phyloP scores from a whole-genome alignment of 768 basidiomycete species.

The Lentinula aciculospora region DNA sequence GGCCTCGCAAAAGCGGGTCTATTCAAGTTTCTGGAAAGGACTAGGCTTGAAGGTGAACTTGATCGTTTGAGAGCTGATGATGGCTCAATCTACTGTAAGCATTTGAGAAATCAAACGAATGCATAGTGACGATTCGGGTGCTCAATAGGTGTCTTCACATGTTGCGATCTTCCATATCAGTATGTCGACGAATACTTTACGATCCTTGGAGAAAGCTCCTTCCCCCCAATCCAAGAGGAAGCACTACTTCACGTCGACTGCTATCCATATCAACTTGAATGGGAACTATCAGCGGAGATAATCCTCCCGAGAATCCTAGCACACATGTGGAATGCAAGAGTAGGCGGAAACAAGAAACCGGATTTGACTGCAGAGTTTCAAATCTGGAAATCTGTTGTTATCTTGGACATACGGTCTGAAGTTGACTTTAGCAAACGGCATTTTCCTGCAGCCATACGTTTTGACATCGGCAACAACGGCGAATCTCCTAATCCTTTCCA shows the following conservation, averaged over 20 bases:
- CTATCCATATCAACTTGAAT: conserved; percentile 11
- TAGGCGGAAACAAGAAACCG: neutral
- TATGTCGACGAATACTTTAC: conserved; percentile 18
- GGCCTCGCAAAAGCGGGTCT: conserved; percentile 16
- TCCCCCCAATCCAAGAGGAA: conserved; percentile 14
- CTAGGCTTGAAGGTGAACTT: conserved; percentile 12
- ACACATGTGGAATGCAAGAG: neutral
- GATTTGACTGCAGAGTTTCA: neutral
- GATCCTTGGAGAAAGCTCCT: conserved; percentile 17
- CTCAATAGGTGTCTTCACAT: conserved; percentile 18
- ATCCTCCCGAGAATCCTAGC: neutral
- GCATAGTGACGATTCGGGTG: neutral
- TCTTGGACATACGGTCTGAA: conserved; percentile 16
- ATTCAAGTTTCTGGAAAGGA: conserved; percentile 18
- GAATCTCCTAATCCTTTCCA: conserved; percentile 16
- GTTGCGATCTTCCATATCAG: conserved; percentile 20
- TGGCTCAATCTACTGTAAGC: conserved; percentile 17
- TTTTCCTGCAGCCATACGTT: conserved; percentile 13
- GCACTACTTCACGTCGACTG: conserved; percentile 18
- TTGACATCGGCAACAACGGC: conserved; percentile 12
- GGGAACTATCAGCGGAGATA: neutral
- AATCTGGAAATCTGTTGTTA: conserved; percentile 14
- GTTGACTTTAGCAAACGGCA: conserved; percentile 14
- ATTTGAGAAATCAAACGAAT: neutral
- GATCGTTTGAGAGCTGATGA: conserved; percentile 13